Evolutionary conservation across 371 early-diverging fungal genomes (phyloP), one percentile per base, ranked within the genome.

Genomic region (Mucor piriformis): DNA sequence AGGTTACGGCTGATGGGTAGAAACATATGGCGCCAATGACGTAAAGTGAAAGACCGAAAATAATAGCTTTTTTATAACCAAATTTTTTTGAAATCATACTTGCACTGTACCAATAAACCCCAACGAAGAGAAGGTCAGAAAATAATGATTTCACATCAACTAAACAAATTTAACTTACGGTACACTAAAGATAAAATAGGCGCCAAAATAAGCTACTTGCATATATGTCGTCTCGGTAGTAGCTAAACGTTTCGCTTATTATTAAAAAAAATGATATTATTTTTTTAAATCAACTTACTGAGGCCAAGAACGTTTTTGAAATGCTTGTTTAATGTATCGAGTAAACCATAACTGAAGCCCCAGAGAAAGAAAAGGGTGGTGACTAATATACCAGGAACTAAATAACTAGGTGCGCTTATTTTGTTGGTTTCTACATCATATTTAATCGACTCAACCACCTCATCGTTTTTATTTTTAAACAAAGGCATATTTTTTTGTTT

Each of bases 131-230:
- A 20, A 23, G 10, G 32, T 12, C 21, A 42, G 20, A 37, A 13
- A 6, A 32, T 11, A 24, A n/a, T n/a, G n/a, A 13, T 25, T 46
- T 25, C 3, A 27, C 24, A 1, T 7, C 2, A 46, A 18, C n/a
- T 7, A 16, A 40, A 40, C 1, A 42, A 13, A 40, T 38, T 60
- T n/a, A 27, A 59, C 79, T 64, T 68, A 76, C 79, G 76, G 76
- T 42, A 73, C 66, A 72, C 76, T 72, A 44, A 73, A 65, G 2
- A 79, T 60, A 53, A 79, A 76, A 46, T 79, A 79, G 15, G 77
- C 80, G 35, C 80, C 80, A 57, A 77, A 80, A 37, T 80, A 80
- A 2, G 80, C 77, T 4, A 80, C 77, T 55, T 80, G 80, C 71
- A 80, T 72, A 50, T 67, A 70, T 0, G 80, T 77, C 11, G 75